Evolutionary conservation across 2,329 filamentous ascomycete species (phyloP).

Genomic region (Paraphoma chrysanthemicola): DNA sequence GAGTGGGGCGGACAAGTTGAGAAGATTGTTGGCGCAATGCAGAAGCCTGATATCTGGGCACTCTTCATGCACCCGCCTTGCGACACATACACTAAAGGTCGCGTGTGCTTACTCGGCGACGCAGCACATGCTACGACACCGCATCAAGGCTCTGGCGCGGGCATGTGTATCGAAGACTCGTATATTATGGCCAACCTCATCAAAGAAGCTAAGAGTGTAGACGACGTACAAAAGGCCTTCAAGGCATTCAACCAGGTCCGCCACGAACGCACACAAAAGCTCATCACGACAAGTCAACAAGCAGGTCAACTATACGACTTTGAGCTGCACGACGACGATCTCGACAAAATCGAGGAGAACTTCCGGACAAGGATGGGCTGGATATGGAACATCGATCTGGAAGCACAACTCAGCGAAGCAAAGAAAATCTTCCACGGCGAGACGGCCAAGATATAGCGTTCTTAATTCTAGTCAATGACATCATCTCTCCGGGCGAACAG

Average conservation of each 20-base stretch:
- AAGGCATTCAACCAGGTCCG: conserved; percentile 37
- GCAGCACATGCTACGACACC: conserved; percentile 64
- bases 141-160: conserved; percentile 64
- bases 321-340: conserved; percentile 47
- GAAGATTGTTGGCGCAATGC: conserved; percentile 49
- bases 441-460: conserved; percentile 10
- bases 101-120: conserved; percentile 61
- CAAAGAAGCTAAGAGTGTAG: conserved; percentile 32
- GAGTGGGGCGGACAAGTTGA: conserved; percentile 39
- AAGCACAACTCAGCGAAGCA: conserved; percentile 42
- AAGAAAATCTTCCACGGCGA: conserved; percentile 30
- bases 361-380: conserved; percentile 44
- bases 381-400: conserved; percentile 52
- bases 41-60: conserved; percentile 63
- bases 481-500: conserved; percentile 80
- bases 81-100: conserved; percentile 53
- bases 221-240: conserved; percentile 45
- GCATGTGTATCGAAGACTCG: conserved; percentile 64
- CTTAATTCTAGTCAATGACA: conserved; percentile 57
- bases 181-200: conserved; percentile 39
- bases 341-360: conserved; percentile 45
- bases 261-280: conserved; percentile 35
- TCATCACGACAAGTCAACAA: conserved; percentile 37
- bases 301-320: conserved; percentile 50
- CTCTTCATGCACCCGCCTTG: conserved; percentile 62